Conservation (phyloP, 2,329 filamentous ascomycete species). For the Epicoccum nigrum region DNA sequence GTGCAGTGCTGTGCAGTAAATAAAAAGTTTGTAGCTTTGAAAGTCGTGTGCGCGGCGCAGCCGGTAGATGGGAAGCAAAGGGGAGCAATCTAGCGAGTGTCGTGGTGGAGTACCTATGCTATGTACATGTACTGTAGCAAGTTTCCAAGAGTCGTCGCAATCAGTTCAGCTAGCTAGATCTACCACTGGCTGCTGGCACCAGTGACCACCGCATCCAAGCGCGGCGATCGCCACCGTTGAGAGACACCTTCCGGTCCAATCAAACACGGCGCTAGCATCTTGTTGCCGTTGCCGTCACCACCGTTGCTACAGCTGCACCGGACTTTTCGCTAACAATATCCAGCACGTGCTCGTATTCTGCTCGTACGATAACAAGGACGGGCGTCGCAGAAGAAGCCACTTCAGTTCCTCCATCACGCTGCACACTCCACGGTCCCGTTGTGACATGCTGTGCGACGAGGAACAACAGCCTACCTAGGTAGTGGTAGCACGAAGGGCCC, state of each 20-base stretch:
- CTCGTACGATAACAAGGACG: neutral
- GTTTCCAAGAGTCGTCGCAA: constrained; percentile 5
- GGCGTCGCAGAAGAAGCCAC: neutral
- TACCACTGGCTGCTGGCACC: too few relatives aligned
- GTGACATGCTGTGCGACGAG: neutral
- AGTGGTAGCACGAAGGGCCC: constrained; percentile 3
- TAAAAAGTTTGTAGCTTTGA: constrained; percentile 1
- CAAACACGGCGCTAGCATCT: neutral
- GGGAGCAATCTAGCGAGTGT: constrained; percentile 4
- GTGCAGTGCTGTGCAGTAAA: neutral
- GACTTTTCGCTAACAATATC: constrained; percentile 3
- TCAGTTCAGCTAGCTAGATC: neutral
- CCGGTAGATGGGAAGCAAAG: neutral
- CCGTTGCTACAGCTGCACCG: constrained; percentile 10
- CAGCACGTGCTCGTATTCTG: neutral
- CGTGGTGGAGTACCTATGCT: constrained; percentile 6
- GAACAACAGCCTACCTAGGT: neutral
- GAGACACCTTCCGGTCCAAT: constrained; percentile 1
- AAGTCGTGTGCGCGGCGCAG: constrained; percentile 8
- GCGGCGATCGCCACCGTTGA: constrained; percentile 7
- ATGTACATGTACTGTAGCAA: too few relatives aligned
- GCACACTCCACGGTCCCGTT: constrained; percentile 1
- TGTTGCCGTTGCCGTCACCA: too few relatives aligned
- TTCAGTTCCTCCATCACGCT: neutral
- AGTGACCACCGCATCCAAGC: constrained; percentile 8